Base-by-base conservation (phyloP, 768 basidiomycete genomes). In the Tulasnella sp. region DNA sequence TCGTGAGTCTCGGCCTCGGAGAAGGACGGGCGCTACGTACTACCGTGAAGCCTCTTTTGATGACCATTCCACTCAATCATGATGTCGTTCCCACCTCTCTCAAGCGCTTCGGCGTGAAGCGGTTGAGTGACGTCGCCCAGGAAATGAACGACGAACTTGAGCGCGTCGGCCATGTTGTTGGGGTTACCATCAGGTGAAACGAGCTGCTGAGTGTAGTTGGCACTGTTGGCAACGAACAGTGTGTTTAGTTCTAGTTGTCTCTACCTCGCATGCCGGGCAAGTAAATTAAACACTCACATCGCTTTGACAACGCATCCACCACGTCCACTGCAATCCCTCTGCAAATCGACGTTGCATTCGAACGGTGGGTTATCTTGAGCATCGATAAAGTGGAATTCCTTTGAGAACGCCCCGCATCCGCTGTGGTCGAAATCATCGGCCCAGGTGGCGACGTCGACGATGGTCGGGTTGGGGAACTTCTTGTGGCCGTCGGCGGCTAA, bases 381-480 rank as follows among this genome's bases (percentile, higher is more conserved):
- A 40, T 77, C 52, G 71, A 77, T 72, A 71, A 15, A 77, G 37
- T 77, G 76, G 36, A 34, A 72, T 31, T 12, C 15, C 7, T 34
- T 58, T 3, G 70, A 31, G 52, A 54, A 74, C 11, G 14, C 11
- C 36, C 73, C 73, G 3, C 22, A 29, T 14, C 4, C 14, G 3
- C 1, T 19, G n/a, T 40, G n/a, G 19, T 9, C 29, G 17, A 36
- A 74, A 0, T 11, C 12, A 37, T 74, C 77, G 58, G 76, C 76
- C 76, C 76, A 77, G 19, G 42, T 34, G 11, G 76, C 38, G 25
- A 77, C 71, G 42, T 72, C 70, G 17, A 77, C 31, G 5, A 72
- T 45, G 45, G 40, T 52, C 5, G 64, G 52, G 8, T 37, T 67
- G 3, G 7, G 2, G 25, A 9, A 25, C 31, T 25, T 34, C 34